These are phyloP conservation scores for Kuraishia capsulata DNA, from an alignment of 805 yeast species.

Conservation along the genomic window DNA sequence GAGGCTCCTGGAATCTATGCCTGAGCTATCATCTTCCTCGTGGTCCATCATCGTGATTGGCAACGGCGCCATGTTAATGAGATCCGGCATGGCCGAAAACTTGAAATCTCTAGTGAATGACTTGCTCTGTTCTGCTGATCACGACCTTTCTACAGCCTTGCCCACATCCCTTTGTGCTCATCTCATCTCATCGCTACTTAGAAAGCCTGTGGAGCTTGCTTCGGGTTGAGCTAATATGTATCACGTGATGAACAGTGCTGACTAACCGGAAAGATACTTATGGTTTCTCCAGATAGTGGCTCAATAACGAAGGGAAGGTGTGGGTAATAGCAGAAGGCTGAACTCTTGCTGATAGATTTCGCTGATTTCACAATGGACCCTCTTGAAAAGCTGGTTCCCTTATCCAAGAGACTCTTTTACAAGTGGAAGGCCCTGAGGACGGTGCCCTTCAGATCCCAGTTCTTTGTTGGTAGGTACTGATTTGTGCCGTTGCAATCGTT, in stretches of 20 bases:
- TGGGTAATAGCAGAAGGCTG: too few relatives aligned
- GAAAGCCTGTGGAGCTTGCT: too few relatives aligned
- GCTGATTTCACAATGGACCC: slow-evolving; percentile 50
- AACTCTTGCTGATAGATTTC: too few relatives aligned
- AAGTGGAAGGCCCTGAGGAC: slow-evolving; percentile 52
- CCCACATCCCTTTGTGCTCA: too few relatives aligned
- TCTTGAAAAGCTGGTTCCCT: slow-evolving; percentile 36
- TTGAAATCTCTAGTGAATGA: background rate
- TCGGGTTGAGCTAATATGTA: too few relatives aligned
- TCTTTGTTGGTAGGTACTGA: slow-evolving; percentile 46
- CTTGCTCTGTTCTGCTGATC: slow-evolving; percentile 9
- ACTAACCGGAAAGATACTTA: too few relatives aligned
- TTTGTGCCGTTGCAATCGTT: too few relatives aligned
- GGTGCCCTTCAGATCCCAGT: slow-evolving; percentile 61
- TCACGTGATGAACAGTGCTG: too few relatives aligned
- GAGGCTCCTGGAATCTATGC: slow-evolving; percentile 2
- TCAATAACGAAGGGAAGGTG: too few relatives aligned
- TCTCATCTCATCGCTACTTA: too few relatives aligned
- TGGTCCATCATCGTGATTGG: slow-evolving; percentile 31
- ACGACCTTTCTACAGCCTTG: too few relatives aligned
- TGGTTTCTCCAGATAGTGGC: too few relatives aligned
- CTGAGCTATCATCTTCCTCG: background rate
- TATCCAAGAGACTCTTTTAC: slow-evolving; percentile 39
- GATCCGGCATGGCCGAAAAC: slow-evolving; percentile 6
- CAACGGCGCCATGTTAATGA: slow-evolving; percentile 16